phyloP scores from a whole-genome alignment of 495 filamentous ascomycete genomes.

The Penicillium egyptiacum region DNA sequence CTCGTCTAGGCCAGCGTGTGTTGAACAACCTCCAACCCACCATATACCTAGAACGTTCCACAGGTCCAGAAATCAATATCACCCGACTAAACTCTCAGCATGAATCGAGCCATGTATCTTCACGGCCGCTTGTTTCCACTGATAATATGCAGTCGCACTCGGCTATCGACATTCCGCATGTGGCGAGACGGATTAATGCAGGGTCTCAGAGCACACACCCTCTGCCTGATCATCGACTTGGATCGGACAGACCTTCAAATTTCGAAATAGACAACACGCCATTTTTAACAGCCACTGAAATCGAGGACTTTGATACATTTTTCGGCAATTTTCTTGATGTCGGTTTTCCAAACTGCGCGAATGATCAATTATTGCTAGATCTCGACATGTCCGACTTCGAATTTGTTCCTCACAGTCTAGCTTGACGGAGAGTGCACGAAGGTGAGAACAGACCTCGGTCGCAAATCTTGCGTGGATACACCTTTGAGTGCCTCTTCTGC shows the following conservation, averaged over 20 bases:
- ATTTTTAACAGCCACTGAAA: background rate
- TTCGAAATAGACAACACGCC: constrained; percentile 4
- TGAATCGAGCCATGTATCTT: background rate
- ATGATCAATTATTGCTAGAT: constrained; percentile 14
- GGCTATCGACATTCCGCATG: background rate
- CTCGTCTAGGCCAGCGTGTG: constrained; percentile 23
- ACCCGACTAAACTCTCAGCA: constrained; percentile 6
- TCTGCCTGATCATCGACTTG: background rate
- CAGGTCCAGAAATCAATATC: constrained; percentile 7
- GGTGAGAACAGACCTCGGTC: no score
- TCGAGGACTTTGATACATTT: constrained; percentile 20
- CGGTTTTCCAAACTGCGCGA: constrained; percentile 20
- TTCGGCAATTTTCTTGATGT: constrained; percentile 28
- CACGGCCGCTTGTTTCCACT: background rate
- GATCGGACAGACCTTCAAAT: constrained; percentile 7
- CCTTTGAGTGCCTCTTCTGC: background rate
- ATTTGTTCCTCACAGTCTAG: background rate
- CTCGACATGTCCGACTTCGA: constrained; percentile 8
- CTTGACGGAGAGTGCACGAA: background rate
- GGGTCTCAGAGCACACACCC: background rate
- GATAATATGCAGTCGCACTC: background rate
- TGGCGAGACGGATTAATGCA: background rate
- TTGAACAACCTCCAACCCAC: constrained; percentile 17
- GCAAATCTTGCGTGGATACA: no score
- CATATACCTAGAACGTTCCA: constrained; percentile 1